Base-by-base conservation (phyloP, 441 rosid species). In the Omphalea diandra region DNA sequence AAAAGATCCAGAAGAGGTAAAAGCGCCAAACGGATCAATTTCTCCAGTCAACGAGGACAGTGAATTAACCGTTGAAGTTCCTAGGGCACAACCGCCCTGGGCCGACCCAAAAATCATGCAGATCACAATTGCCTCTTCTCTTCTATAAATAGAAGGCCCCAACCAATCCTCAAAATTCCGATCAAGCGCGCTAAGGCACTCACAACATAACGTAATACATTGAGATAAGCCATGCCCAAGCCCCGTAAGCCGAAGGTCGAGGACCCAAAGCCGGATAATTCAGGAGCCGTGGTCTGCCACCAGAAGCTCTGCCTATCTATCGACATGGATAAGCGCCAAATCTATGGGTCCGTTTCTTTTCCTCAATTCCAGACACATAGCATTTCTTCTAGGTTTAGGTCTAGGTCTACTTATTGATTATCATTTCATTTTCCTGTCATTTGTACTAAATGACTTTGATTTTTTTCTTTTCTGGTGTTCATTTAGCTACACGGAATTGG, bases 291-390 rank as follows among this genome's bases (percentile, higher is more conserved):
- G 24, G 90, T 92, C 31, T 93, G 88, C 71, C 97, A 89, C 79
- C 99, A 95, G 90, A 95, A 89, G 85, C 97, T 95, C 53, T 89
- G 90, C 77, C 97, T 95, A 63, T 88, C 93, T 56, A 79, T 95
- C 55, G 97, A 94, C 83, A 74, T 86, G 65, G 83, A 81, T 24
- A 79, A 79, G 71, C 93, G 85, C 76, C 91, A 81, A 78, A 90
- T 95, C 76, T 86, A 81, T 81, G 98, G 99, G 98, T 94, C 20
- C 66, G 80, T 72, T 32, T 5, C n/a, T n/a, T 36, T 59, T 63
- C 22, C n/a, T 36, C 6, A 5, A 41, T 31, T 18, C 14, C 3
- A 26, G 32, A 47, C 22, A 7, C 41, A 27, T 43, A n/a, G 5
- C 35, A 33, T 53, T 71, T 40, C 68, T 40, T 63, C 12, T 44